Evolutionary conservation across 768 basidiomycete genomes (phyloP).

Genomic region (Podaxis rugospora): DNA sequence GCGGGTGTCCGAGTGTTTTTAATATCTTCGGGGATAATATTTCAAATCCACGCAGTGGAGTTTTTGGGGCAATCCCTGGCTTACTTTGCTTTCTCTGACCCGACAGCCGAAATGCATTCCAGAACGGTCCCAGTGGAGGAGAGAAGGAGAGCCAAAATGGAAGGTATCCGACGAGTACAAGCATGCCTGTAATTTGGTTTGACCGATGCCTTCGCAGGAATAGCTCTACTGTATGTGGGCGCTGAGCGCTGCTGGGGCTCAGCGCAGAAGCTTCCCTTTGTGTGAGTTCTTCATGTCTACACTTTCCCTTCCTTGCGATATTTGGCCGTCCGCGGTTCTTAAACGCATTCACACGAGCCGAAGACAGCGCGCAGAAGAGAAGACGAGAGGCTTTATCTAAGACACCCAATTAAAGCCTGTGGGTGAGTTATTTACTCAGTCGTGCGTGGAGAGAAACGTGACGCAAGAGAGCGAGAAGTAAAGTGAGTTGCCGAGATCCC

Average conservation of each 20-base stretch:
- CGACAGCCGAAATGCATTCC: too few relatives aligned
- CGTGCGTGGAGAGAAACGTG: background rate
- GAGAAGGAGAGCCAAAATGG: background rate
- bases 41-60: background rate
- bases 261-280: background rate
- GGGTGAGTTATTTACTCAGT: background rate
- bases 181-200: background rate
- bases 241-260: background rate
- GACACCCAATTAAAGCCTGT: background rate
- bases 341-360: background rate
- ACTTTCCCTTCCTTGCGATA: background rate
- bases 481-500: background rate
- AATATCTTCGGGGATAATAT: too few relatives aligned
- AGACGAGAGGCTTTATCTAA: background rate
- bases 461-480: background rate
- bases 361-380: background rate
- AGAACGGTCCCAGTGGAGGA: background rate
- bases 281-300: background rate
- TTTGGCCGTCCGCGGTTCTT: background rate
- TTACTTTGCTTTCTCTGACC: too few relatives aligned
- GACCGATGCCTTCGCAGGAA: constrained; percentile 1
- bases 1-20: too few relatives aligned
- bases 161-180: background rate
- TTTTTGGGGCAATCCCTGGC: background rate
- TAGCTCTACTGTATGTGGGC: background rate